Conservation (phyloP, 2,329 filamentous ascomycete species). For the Pseudocercospora pini-densiflorae region DNA sequence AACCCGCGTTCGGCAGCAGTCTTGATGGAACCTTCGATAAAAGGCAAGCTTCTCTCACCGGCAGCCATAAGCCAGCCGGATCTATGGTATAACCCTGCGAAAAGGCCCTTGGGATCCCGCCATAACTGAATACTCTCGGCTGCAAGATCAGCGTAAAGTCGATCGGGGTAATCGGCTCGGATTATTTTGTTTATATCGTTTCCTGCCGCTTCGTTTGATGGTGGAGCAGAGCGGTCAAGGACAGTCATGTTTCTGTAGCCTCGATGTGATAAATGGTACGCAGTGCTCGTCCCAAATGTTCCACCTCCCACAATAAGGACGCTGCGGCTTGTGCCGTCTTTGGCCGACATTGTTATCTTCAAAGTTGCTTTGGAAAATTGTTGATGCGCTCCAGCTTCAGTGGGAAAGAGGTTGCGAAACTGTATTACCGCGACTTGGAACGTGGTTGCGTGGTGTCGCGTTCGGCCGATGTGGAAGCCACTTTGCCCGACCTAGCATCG, state of each 20-base stretch:
- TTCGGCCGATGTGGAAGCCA: not conserved
- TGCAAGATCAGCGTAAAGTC: slow-evolving; percentile 36
- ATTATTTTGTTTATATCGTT: slow-evolving; percentile 39
- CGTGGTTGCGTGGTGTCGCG: not conserved
- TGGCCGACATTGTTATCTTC: slow-evolving; percentile 1
- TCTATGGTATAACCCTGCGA: slow-evolving; percentile 18
- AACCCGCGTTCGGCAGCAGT: slow-evolving; percentile 16
- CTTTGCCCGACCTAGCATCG: not conserved
- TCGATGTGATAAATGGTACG: slow-evolving; percentile 35
- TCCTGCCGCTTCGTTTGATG: slow-evolving; percentile 47
- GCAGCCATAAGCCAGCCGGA: slow-evolving; percentile 24
- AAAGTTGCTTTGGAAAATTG: not conserved
- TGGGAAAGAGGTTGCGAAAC: not conserved
- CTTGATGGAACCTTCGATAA: slow-evolving; percentile 21
- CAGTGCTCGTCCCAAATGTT: slow-evolving; percentile 28
- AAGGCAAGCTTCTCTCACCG: slow-evolving; percentile 14
- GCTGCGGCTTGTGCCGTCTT: not conserved
- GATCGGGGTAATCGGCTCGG: slow-evolving; percentile 33
- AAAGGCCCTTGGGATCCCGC: slow-evolving; percentile 48
- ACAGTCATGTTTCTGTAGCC: slow-evolving; percentile 59
- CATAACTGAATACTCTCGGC: slow-evolving; percentile 45
- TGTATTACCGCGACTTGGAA: not conserved
- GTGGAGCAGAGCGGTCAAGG: slow-evolving; percentile 59
- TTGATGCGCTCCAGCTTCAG: not conserved
- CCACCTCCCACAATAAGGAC: slow-evolving; percentile 26